A percentile compares a stretch with the other conserved stretches of the same genome.
These are phyloP conservation scores for Westerdykella aurantiaca DNA, from an alignment of 2,329 filamentous ascomycete genomes.

Conservation along the genomic window DNA sequence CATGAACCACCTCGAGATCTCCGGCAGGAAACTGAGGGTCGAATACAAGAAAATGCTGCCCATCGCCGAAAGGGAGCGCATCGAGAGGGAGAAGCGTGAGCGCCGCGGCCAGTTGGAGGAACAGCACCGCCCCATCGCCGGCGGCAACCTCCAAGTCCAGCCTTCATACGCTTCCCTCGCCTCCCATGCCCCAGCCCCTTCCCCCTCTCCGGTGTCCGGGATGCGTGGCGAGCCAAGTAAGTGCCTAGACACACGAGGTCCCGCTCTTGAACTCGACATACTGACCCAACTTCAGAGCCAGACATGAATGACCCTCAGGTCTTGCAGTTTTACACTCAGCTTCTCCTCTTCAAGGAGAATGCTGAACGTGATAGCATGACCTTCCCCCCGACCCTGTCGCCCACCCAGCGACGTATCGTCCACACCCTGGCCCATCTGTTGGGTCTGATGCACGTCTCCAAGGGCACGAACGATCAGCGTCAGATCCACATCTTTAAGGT, in stretches of 20 bases:
- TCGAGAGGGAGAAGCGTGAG: constrained; percentile 95
- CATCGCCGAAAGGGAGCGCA: constrained; percentile 85
- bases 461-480: constrained; percentile 78
- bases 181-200: constrained; percentile 57
- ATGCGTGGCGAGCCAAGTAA: constrained; percentile 44
- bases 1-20: constrained; percentile 93
- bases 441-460: constrained; percentile 83
- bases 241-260: constrained; percentile 7
- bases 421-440: constrained; percentile 95
- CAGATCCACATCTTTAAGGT: constrained; percentile 85
- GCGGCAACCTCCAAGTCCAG: constrained; percentile 70
- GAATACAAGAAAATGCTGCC: constrained; percentile 99
- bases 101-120: constrained; percentile 93
- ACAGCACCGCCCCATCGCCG: constrained; percentile 72
- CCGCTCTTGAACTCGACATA: constrained; percentile 6
- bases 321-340: constrained; percentile 82
- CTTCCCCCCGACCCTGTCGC: constrained; percentile 74
- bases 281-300: constrained; percentile 52
- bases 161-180: constrained; percentile 77
- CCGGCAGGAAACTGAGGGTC: constrained; percentile 87
- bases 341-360: constrained; percentile 83
- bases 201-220: constrained; percentile 62
- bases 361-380: constrained; percentile 70
- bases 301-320: constrained; percentile 89
- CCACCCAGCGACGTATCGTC: constrained; percentile 79